phyloP scores from a whole-genome alignment of 805 yeast genomes.

The Starmerella sp. region DNA sequence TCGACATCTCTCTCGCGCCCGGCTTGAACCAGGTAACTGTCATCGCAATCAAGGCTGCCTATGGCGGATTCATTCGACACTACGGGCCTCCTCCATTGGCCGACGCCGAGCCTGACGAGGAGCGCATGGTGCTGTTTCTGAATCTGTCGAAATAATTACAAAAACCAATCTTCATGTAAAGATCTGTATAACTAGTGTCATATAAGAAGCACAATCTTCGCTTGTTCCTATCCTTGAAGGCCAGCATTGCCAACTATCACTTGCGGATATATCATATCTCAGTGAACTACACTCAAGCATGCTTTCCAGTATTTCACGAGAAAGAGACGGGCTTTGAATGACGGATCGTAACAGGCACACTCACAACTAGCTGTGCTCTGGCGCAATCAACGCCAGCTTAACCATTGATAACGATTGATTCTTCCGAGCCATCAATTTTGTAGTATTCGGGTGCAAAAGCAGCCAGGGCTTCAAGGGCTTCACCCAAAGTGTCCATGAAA shows the following conservation, averaged over 20 bases:
- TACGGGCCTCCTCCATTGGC: conserved; percentile 26
- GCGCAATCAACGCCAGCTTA: no score
- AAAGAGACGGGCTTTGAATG: no score
- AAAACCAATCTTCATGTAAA: neutral
- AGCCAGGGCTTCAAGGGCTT: conserved; percentile 46
- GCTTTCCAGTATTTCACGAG: no score
- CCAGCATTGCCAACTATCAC: no score
- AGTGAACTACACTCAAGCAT: no score
- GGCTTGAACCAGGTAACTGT: conserved; percentile 31
- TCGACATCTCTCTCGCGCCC: conserved; percentile 27
- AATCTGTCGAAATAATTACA: conserved; percentile 25
- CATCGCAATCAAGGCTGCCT: conserved; percentile 22
- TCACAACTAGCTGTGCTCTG: no score
- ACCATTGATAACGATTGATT: no score
- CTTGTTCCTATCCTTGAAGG: no score
- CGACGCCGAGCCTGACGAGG: conserved; percentile 25
- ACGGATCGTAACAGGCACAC: no score
- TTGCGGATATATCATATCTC: no score
- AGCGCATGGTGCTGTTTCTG: conserved; percentile 23
- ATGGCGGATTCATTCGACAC: conserved; percentile 22
- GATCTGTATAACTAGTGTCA: neutral
- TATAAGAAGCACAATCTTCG: no score
- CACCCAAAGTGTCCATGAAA: conserved; percentile 62
- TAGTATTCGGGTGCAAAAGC: conserved; percentile 9
- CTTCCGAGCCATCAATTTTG: neutral